These are phyloP conservation scores for Mucor racemosus DNA, from an alignment of 371 early-diverging fungal genomes.

Conservation along the genomic window DNA sequence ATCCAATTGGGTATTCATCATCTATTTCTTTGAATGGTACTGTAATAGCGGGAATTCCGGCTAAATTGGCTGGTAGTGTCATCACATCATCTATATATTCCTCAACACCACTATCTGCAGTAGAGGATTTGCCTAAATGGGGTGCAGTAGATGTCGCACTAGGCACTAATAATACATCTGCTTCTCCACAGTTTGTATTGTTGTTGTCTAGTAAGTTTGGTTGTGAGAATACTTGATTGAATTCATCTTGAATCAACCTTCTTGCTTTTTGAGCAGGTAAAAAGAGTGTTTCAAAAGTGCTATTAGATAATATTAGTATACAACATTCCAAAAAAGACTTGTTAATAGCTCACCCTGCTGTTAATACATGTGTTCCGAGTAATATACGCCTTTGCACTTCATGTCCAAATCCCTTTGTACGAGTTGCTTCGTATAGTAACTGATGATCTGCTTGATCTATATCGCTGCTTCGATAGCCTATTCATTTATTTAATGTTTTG, in stretches of 20 bases:
- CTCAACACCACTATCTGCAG: constrained; percentile 28
- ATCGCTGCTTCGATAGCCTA: constrained; percentile 47
- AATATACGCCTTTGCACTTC: constrained; percentile 86
- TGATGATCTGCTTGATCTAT: constrained; percentile 30
- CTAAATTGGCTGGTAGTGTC: constrained; percentile 89
- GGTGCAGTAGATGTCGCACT: constrained; percentile 75
- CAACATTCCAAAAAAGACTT: not conserved
- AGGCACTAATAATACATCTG: constrained; percentile 75
- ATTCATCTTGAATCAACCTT: constrained; percentile 79
- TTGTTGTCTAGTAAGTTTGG: constrained; percentile 37
- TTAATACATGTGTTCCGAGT: constrained; percentile 85
- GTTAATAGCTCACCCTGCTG: constrained; percentile 60
- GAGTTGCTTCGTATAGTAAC: constrained; percentile 63
- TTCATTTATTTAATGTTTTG: not conserved
- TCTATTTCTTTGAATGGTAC: constrained; percentile 56
- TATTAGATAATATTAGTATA: not conserved
- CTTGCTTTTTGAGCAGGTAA: constrained; percentile 83
- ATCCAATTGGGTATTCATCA: constrained; percentile 68
- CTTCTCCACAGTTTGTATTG: constrained; percentile 15
- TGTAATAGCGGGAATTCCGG: constrained; percentile 77
- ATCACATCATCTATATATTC: constrained; percentile 87
- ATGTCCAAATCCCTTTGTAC: constrained; percentile 76
- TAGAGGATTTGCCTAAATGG: constrained; percentile 20
- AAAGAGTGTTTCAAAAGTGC: constrained; percentile 71
- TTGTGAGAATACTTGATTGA: constrained; percentile 70